These are phyloP conservation scores for Termitomyces sp. DNA, from an alignment of 768 basidiomycete species.

Conservation along the genomic window DNA sequence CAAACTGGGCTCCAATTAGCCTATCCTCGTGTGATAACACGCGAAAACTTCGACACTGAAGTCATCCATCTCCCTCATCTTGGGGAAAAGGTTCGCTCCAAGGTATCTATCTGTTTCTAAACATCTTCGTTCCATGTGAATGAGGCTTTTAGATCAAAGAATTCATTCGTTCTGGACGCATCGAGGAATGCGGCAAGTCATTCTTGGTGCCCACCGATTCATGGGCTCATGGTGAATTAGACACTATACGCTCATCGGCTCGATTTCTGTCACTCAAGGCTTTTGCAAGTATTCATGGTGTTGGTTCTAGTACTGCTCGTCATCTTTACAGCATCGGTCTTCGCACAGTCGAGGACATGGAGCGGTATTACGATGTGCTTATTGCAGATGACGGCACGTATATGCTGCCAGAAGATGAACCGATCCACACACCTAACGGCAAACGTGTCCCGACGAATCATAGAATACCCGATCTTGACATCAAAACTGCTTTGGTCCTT, in stretches of 20 bases:
- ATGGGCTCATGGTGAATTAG: conserved; percentile 23
- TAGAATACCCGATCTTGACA: conserved; percentile 29
- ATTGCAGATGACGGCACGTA: conserved; percentile 7
- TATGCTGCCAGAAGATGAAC: conserved; percentile 7
- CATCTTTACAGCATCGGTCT: conserved; percentile 59
- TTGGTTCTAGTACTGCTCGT: conserved; percentile 67
- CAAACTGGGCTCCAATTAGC: conserved; percentile 24
- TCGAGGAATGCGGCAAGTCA: conserved; percentile 52
- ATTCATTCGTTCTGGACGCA: conserved; percentile 46
- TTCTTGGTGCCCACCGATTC: conserved; percentile 1
- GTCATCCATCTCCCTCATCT: conserved; percentile 39
- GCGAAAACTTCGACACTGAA: conserved; percentile 28
- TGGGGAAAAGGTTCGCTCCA: conserved; percentile 44
- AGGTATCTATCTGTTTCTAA: conserved; percentile 27
- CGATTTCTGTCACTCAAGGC: conserved; percentile 52
- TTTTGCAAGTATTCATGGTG: conserved; percentile 65
- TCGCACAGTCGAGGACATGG: conserved; percentile 64
- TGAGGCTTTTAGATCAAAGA: conserved; percentile 48
- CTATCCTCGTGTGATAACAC: conserved; percentile 40
- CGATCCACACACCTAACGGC: conserved; percentile 30
- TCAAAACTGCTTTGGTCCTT: conserved; percentile 56
- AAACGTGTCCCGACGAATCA: conserved; percentile 9
- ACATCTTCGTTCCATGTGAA: not conserved
- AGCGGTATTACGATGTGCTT: conserved; percentile 53
- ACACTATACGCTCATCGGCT: conserved; percentile 36